Evolutionary conservation across 31 red algal genomes (phyloP).

Genomic region (Porphyra umbilicalis): DNA sequence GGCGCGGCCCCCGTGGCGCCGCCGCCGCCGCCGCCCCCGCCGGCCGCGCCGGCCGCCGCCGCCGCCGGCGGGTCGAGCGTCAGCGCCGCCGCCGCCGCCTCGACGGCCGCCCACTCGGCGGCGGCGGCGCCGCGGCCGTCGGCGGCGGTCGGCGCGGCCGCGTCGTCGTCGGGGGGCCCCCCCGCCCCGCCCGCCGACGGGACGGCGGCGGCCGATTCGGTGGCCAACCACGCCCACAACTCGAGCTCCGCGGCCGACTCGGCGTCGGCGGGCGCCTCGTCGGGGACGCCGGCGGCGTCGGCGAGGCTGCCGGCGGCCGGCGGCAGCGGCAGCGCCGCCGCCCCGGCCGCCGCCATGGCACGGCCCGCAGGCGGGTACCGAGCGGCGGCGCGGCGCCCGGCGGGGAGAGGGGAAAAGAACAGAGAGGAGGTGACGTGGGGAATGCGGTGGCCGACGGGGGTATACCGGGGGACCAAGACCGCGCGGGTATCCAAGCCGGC

Average conservation of each 20-base stretch:
- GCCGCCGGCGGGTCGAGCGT: neutral
- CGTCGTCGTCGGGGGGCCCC: too few relatives aligned
- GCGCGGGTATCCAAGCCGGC: too few relatives aligned
- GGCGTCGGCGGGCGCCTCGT: neutral
- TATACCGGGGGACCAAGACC: too few relatives aligned
- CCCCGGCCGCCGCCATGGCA: neutral
- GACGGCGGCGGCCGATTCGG: neutral
- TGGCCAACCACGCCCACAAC: neutral
- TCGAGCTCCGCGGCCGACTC: neutral
- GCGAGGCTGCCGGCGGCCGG: neutral
- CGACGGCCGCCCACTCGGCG: neutral
- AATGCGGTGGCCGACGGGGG: too few relatives aligned
- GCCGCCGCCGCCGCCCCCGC: neutral
- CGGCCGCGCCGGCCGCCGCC: neutral
- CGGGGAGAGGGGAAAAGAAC: neutral
- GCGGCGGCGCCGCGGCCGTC: neutral
- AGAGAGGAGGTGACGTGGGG: too few relatives aligned
- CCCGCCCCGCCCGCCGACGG: too few relatives aligned
- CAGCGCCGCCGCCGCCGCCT: neutral
- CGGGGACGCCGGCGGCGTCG: neutral
- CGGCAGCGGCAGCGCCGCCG: neutral
- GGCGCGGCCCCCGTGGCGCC: neutral
- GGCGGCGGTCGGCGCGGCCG: neutral
- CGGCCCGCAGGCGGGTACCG: neutral
- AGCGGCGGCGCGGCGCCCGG: too few relatives aligned